phyloP scores from a whole-genome alignment of 495 filamentous ascomycete genomes.

The Rhypophila decipiens region DNA sequence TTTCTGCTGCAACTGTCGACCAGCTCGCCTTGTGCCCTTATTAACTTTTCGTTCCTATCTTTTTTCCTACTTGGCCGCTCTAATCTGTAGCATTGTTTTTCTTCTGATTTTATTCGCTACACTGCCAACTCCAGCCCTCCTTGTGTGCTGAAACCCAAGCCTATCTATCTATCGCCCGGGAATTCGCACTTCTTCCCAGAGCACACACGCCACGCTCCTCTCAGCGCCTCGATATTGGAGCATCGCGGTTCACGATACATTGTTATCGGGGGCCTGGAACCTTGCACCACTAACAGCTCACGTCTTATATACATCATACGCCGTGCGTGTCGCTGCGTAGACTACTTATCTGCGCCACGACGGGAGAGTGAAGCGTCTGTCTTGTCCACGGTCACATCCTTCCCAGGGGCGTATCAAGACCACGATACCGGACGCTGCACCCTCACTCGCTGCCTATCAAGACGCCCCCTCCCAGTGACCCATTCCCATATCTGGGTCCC shows the following conservation, averaged over 20 bases:
- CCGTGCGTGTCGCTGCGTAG: background rate
- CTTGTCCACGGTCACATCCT: constrained; percentile 8
- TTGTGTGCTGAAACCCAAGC: background rate
- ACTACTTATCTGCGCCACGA: constrained; percentile 24
- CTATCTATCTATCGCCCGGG: background rate
- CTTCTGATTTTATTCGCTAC: background rate
- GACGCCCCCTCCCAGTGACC: constrained; percentile 3
- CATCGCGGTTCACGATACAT: no score
- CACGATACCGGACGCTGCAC: constrained; percentile 14
- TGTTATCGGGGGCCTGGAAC: background rate
- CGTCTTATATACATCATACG: background rate
- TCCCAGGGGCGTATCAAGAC: constrained; percentile 12
- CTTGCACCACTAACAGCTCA: background rate
- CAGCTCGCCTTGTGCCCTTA: no score
- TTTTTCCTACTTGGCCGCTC: background rate
- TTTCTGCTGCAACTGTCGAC: background rate
- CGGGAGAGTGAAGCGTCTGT: constrained; percentile 18
- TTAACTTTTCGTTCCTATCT: no score
- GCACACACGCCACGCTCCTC: background rate
- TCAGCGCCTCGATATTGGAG: no score
- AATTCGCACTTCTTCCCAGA: background rate
- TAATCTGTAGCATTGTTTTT: background rate
- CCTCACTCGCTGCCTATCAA: constrained; percentile 22
- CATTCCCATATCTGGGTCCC: constrained; percentile 15
- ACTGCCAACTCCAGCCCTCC: no score